A percentile compares a stretch with the other conserved stretches of the same genome.
phyloP scores from a whole-genome alignment of 257 asterid genomes.

The Coffea eugenioides region DNA sequence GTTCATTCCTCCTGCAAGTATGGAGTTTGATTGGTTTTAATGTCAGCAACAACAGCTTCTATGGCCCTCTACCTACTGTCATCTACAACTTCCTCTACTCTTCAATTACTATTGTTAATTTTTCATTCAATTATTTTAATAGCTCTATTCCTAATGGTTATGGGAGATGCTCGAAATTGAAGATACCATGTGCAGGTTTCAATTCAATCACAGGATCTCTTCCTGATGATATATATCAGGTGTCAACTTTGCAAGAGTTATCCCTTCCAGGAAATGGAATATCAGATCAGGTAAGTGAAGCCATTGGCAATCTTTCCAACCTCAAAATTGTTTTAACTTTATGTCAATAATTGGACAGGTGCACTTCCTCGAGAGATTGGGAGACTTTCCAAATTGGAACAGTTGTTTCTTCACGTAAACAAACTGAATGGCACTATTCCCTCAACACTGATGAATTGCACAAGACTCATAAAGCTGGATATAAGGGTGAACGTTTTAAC shows the following conservation, averaged over 20 bases:
- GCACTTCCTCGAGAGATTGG: constrained; percentile 55
- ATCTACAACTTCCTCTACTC: constrained; percentile 44
- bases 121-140: constrained; percentile 53
- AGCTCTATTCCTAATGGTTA: constrained; percentile 56
- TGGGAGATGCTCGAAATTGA: constrained; percentile 49
- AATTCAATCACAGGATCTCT: constrained; percentile 26
- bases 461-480: constrained; percentile 54
- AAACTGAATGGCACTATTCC: constrained; percentile 66
- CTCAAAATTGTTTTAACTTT: constrained; percentile 56
- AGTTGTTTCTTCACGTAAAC: constrained; percentile 73
- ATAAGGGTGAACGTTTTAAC: constrained; percentile 70
- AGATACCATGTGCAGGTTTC: constrained; percentile 65
- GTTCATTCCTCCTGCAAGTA: constrained; percentile 48
- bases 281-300: constrained; percentile 46
- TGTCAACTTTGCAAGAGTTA: constrained; percentile 52
- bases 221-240: constrained; percentile 39
- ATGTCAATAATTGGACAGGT: too few species aligned
- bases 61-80: constrained; percentile 54
- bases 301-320: constrained; percentile 47
- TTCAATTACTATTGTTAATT: constrained; percentile 45
- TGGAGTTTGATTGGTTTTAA: constrained; percentile 48
- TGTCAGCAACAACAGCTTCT: constrained; percentile 74
- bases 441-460: constrained; percentile 63
- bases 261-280: constrained; percentile 67
- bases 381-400: constrained; percentile 53